A percentile compares a stretch with the other conserved stretches of the same genome.
Evolutionary conservation across 371 early-diverging fungal species (phyloP).

Genomic region (Apophysomyces trapeziformis): DNA sequence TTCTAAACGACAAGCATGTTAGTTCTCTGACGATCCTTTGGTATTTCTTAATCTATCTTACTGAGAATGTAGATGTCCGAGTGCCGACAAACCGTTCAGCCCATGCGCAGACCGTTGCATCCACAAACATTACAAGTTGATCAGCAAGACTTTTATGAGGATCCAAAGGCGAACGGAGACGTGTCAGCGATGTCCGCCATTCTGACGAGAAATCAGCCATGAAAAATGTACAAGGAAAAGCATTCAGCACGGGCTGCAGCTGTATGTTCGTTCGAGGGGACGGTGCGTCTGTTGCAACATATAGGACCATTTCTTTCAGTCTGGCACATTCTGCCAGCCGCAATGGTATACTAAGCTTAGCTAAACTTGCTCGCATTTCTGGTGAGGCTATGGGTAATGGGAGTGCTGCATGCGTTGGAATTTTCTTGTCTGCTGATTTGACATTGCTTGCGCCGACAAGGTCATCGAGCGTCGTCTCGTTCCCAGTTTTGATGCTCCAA

Average conservation of each 20-base stretch:
- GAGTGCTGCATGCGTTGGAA: conserved; percentile 6
- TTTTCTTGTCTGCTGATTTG: background rate
- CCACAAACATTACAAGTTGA: conserved; percentile 36
- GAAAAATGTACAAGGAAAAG: conserved; percentile 29
- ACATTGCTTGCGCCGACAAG: conserved; percentile 28
- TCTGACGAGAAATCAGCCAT: conserved; percentile 27
- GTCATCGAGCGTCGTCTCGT: conserved; percentile 29
- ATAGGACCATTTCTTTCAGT: conserved; percentile 30
- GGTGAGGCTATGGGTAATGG: conserved; percentile 30
- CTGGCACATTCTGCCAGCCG: conserved; percentile 22
- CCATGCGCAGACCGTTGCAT: conserved; percentile 35
- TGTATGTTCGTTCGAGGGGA: conserved; percentile 22
- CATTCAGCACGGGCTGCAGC: conserved; percentile 26
- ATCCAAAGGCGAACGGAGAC: conserved; percentile 28
- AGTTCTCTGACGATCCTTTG: background rate
- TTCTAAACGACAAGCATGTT: conserved; percentile 15
- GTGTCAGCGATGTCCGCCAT: conserved; percentile 21
- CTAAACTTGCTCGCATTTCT: conserved; percentile 17
- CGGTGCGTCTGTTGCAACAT: conserved; percentile 34
- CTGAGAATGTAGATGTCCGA: conserved; percentile 34
- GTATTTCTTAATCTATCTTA: conserved; percentile 6
- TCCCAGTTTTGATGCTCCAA: conserved; percentile 37
- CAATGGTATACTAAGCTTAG: conserved; percentile 1
- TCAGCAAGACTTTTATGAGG: conserved; percentile 28
- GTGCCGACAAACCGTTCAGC: conserved; percentile 36